Evolutionary conservation across 2,329 filamentous ascomycete species (phyloP).

Genomic region (Epichloe sp.): DNA sequence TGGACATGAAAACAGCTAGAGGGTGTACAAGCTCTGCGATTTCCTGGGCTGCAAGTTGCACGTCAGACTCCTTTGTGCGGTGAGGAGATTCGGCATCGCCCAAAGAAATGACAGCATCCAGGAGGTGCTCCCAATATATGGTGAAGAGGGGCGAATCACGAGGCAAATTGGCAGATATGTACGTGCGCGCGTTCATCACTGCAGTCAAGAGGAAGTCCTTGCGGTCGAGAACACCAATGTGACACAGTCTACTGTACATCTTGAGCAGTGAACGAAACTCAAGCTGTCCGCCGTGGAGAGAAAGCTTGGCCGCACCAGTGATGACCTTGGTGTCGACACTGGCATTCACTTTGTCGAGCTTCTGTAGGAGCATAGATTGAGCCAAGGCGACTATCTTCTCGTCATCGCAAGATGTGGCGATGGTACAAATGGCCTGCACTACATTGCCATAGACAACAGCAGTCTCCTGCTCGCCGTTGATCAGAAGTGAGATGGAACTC

Average conservation of each 20-base stretch:
- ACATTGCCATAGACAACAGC: constrained; percentile 70
- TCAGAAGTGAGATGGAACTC: constrained; percentile 67
- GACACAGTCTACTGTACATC: constrained; percentile 62
- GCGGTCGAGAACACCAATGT: constrained; percentile 58
- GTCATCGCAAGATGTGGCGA: constrained; percentile 69
- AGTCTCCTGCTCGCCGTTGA: constrained; percentile 66
- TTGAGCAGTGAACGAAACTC: constrained; percentile 83
- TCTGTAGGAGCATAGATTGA: constrained; percentile 93
- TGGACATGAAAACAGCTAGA: constrained; percentile 71
- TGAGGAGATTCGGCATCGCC: constrained; percentile 71
- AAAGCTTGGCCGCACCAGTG: constrained; percentile 64
- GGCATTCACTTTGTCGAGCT: constrained; percentile 72
- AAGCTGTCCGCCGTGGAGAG: constrained; percentile 60
- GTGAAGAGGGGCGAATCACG: constrained; percentile 64
- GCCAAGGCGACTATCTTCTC: constrained; percentile 87
- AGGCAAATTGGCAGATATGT: constrained; percentile 58
- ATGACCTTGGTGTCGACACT: constrained; percentile 77
- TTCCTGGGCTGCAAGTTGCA: constrained; percentile 71
- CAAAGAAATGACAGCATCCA: constrained; percentile 80
- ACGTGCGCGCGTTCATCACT: constrained; percentile 63
- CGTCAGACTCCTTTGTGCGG: constrained; percentile 61
- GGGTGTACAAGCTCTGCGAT: constrained; percentile 81
- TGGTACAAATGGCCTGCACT: constrained; percentile 89
- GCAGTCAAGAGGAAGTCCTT: constrained; percentile 57
- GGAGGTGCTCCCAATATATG: constrained; percentile 69